Evolutionary conservation across 495 filamentous ascomycete species (phyloP), one percentile per base, ranked within the genome.

Genomic region (Pyrenula aspistea): DNA sequence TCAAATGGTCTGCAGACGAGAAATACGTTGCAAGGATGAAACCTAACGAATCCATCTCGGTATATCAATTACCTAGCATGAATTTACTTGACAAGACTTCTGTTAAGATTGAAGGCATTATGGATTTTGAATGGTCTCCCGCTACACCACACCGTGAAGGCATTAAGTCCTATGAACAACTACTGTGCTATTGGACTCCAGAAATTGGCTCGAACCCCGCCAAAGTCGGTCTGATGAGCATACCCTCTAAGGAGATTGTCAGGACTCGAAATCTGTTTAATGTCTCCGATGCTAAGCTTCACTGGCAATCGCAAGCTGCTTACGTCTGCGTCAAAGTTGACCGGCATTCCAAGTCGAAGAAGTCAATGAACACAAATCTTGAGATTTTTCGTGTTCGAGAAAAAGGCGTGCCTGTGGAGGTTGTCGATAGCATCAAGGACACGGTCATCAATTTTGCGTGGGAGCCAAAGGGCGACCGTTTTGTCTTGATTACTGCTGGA

Each of bases 301-400:
- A 77, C 68, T 98, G 93, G 93, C 93, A 98, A 72, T 94, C 88
- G 1, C 87, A 96, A 63, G 88, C 84, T 56, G 81, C 84, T 54
- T 97, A 95, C 65, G 83, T 97, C 55, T 98, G 94, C 67, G 93
- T 97, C 60, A 98, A 97, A 79, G 93, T 98, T 47, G 93, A 98
- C 69, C 85, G 93, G 57, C 93, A 98, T 77, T 95, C 90, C 67
- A 98, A 97, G 74, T 95, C 90, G 54, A 96, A 96, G 80, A 98
- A 98, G 73, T 93, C 87, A 1, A 80, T 94, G 63, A 92, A 90
- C 36, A 98, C 93, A 53, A 97, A 94, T 59, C 82, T 98, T 25
- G 93, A 98, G 69, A 97, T 98, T 67, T 98, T 98, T 86, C 87
- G 93, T 48, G 82, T 98, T 51, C 81, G 80, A 59, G 93, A 98